These are phyloP conservation scores for Podospora sp. DNA, from an alignment of 495 filamentous ascomycete genomes.

Conservation along the genomic window DNA sequence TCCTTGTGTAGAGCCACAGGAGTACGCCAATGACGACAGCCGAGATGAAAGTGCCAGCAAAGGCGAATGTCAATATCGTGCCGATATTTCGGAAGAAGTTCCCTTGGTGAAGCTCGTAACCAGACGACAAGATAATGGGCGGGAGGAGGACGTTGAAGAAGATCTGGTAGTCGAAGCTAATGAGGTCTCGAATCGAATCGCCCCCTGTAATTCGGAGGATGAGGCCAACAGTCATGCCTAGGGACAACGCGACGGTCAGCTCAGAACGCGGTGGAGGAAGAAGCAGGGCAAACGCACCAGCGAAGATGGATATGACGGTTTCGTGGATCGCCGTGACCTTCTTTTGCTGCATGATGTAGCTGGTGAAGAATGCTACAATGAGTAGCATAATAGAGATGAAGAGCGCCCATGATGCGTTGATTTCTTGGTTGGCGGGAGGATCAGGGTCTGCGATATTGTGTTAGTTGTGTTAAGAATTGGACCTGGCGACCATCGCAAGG, in stretches of 20 bases:
- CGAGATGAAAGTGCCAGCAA: slow-evolving; percentile 95
- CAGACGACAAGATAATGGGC: slow-evolving; percentile 94
- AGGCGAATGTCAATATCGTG: slow-evolving; percentile 97
- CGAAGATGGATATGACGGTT: slow-evolving; percentile 97
- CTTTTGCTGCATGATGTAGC: slow-evolving; percentile 91
- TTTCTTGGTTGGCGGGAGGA: slow-evolving; percentile 70
- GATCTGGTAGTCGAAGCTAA: slow-evolving; percentile 97
- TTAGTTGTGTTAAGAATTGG: slow-evolving; percentile 23
- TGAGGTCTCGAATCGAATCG: slow-evolving; percentile 79
- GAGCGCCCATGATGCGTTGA: slow-evolving; percentile 92
- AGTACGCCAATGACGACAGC: slow-evolving; percentile 88
- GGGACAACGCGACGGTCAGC: slow-evolving; percentile 1
- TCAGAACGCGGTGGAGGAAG: background rate
- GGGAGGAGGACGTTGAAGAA: slow-evolving; percentile 98
- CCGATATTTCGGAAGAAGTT: slow-evolving; percentile 99
- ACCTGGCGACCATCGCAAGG: background rate
- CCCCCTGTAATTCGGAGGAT: slow-evolving; percentile 78
- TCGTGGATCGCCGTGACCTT: slow-evolving; percentile 97
- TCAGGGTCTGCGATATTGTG: slow-evolving; percentile 42
- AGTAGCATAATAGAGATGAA: slow-evolving; percentile 94
- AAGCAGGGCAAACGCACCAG: slow-evolving; percentile 59
- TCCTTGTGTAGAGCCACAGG: slow-evolving; percentile 83
- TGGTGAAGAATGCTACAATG: slow-evolving; percentile 92
- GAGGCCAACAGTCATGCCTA: slow-evolving; percentile 94
- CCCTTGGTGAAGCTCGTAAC: slow-evolving; percentile 95